Evolutionary conservation across 2,329 filamentous ascomycete species (phyloP).

Genomic region (Anthostomella pinea): DNA sequence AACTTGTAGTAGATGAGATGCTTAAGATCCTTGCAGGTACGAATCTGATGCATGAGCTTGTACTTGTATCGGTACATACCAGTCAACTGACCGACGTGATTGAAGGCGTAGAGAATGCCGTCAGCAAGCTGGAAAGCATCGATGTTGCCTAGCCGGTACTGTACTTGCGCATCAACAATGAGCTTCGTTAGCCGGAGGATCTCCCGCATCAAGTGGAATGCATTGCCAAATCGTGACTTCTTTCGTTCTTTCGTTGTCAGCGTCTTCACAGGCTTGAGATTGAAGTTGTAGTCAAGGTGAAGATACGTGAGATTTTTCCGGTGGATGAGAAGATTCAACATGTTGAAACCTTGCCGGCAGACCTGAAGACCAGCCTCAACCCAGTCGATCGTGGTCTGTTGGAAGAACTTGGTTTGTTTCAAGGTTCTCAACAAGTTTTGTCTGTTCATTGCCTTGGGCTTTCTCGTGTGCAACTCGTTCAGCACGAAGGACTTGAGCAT

Average conservation of each 20-base stretch:
- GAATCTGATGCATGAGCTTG: constrained; percentile 99
- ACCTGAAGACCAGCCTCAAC: constrained; percentile 98
- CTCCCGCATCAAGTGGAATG: constrained; percentile 98
- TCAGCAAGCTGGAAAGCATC: constrained; percentile 98
- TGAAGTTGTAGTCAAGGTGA: constrained; percentile 99
- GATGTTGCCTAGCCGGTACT: constrained; percentile 95
- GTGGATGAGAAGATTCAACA: constrained; percentile 96
- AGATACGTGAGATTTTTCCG: constrained; percentile 98
- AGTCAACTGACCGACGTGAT: constrained; percentile 95
- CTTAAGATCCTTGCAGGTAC: constrained; percentile 98
- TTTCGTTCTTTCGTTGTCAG: constrained; percentile 98
- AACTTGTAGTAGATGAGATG: constrained; percentile 99
- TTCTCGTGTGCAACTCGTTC: constrained; percentile 95
- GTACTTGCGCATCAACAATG: constrained; percentile 97
- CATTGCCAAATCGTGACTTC: constrained; percentile 98
- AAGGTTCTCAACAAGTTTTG: constrained; percentile 86
- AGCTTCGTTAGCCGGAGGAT: constrained; percentile 94
- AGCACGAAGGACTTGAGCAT: constrained; percentile 92
- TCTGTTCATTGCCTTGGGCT: constrained; percentile 91
- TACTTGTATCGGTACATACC: constrained; percentile 99
- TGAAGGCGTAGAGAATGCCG: constrained; percentile 98
- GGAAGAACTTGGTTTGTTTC: constrained; percentile 98
- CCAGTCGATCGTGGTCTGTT: constrained; percentile 99
- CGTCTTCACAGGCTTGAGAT: constrained; percentile 97
- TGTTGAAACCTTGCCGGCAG: constrained; percentile 97